Evolutionary conservation across 257 asterid genomes (phyloP), one percentile per base, ranked within the genome.

Genomic region (Buddleja alternifolia): DNA sequence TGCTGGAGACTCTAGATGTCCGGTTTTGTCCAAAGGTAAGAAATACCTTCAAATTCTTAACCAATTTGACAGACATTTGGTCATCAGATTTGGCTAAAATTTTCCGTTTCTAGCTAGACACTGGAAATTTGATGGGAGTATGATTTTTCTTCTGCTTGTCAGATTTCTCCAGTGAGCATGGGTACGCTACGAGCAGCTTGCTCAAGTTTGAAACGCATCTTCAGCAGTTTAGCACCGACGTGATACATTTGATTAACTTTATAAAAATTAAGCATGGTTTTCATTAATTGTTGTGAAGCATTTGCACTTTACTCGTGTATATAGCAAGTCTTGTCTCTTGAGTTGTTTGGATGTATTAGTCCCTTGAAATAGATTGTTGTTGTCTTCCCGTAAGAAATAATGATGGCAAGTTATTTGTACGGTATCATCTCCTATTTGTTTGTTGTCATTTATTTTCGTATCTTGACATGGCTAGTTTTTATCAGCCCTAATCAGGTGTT

Each of bases 1-100:
- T 87, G 93, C 84, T 94, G 70, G 98, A 94, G 95, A 94, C 99
- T 0, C 97, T 94, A 10, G 99, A 94, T 56, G 98, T 94, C 47
- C 99, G 99, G 45, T 87, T 82, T 71, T 94, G 99, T 73, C 90
- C 93, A 0, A 94, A 91, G 96, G 99, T 91, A 39, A 54, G 67
- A 19, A 3, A 14, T 6, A 51, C 14, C n/a, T n/a, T 29, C 36
- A 40, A 57, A 1, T 52, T 15, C 9, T n/a, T 56, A 45, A 40
- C 23, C 1, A n/a, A n/a, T 29, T 64, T 7, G 9, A 19, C 59
- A 21, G 7, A 7, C 51, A 37, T 21, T 19, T 23, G 6, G 29
- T 53, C 17, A 20, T 44, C 10, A 34, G 40, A 24, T 23, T 9
- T 29, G 47, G 24, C 50, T 40, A 12, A 7, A 32, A 23, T 21